Percentiles rank a stretch among this genome's conserved stretches.
Conservation (phyloP, 2,329 filamentous ascomycete genomes). For the Neurospora sp. region DNA sequence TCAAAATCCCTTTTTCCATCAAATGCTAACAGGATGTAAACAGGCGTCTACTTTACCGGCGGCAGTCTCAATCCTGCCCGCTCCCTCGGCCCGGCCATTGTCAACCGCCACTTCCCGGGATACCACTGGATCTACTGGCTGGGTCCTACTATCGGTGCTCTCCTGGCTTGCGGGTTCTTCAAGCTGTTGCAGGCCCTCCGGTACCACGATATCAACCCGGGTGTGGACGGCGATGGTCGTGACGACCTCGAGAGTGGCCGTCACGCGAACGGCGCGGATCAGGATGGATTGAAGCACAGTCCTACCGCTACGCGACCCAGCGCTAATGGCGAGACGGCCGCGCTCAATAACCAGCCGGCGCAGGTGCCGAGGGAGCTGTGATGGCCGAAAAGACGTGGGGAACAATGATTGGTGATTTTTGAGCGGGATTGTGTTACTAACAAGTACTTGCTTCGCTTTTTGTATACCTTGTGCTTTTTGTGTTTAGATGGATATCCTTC, state of each 20-base stretch:
- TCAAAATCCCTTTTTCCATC: background rate
- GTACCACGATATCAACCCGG: constrained; percentile 17
- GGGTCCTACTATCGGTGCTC: constrained; percentile 32
- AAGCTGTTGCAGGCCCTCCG: constrained; percentile 13
- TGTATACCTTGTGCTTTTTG: background rate
- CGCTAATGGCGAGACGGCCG: background rate
- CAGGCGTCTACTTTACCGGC: constrained; percentile 30
- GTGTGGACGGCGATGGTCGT: constrained; percentile 8
- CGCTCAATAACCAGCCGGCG: background rate
- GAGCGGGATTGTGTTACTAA: background rate
- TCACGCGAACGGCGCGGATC: background rate
- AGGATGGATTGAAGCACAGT: background rate
- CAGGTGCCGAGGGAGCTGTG: background rate
- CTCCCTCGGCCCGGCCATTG: constrained; percentile 34
- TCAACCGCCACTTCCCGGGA: constrained; percentile 24
- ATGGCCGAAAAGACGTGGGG: background rate
- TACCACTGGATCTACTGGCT: constrained; percentile 38
- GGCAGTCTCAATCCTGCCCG: constrained; percentile 34
- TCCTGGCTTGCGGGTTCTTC: constrained; percentile 27
- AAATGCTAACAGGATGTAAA: background rate
- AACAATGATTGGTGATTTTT: background rate
- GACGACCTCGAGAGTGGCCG: background rate
- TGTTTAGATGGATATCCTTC: background rate
- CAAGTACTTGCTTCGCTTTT: background rate
- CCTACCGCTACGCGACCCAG: background rate